These are phyloP conservation scores for Suillus sp. DNA, from an alignment of 768 basidiomycete species.

Conservation along the genomic window DNA sequence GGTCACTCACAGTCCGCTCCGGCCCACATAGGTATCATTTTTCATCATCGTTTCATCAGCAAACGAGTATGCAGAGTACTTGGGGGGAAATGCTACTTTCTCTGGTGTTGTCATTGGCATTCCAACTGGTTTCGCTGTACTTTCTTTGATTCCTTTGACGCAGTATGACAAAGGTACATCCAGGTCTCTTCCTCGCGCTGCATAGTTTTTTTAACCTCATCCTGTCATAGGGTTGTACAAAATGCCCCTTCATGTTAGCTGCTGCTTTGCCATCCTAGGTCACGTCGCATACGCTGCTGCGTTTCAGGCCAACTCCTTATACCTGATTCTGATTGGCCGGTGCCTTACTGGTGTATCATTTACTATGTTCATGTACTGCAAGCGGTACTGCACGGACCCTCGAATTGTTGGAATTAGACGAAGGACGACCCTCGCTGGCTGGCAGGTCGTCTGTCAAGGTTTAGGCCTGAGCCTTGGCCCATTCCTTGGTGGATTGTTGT, in stretches of 20 bases:
- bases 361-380: constrained; percentile 66
- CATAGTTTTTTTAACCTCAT: background rate
- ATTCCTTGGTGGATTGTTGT: constrained; percentile 62
- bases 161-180: constrained; percentile 55
- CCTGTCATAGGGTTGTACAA: constrained; percentile 51
- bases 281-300: constrained; percentile 64
- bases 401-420: constrained; percentile 65
- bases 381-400: constrained; percentile 68
- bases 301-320: constrained; percentile 59
- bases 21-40: constrained; percentile 54
- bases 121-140: constrained; percentile 61
- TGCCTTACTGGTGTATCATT: constrained; percentile 63
- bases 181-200: background rate
- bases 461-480: constrained; percentile 64
- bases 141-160: constrained; percentile 57
- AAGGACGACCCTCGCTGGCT: constrained; percentile 62
- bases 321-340: constrained; percentile 72
- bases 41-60: constrained; percentile 72
- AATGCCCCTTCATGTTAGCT: constrained; percentile 55
- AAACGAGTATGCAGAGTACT: constrained; percentile 58
- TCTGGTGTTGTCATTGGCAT: constrained; percentile 69
- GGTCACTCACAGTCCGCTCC: background rate
- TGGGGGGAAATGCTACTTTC: constrained; percentile 71
- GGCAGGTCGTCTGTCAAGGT: constrained; percentile 64
- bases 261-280: constrained; percentile 53